Conservation (phyloP, 2,329 filamentous ascomycete species). For the Penicillium sp. region DNA sequence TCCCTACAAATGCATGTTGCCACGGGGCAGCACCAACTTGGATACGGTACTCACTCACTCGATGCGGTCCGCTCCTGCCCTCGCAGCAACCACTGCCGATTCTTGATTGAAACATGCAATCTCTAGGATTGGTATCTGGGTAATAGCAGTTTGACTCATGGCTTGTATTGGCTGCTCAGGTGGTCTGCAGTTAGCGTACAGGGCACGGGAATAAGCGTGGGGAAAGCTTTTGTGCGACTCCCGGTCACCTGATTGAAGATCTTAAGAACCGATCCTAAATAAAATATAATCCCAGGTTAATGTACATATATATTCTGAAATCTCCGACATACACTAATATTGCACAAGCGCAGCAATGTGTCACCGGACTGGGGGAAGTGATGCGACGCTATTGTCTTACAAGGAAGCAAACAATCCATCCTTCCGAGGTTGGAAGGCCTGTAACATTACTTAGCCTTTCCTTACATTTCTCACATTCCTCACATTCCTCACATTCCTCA, state of each 20-base stretch:
- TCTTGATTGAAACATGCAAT: conserved; percentile 42
- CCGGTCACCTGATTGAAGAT: neutral
- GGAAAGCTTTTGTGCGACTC: neutral
- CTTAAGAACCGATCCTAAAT: neutral
- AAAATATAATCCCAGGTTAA: neutral
- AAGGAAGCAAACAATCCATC: too few relatives aligned
- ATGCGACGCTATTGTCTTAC: too few relatives aligned
- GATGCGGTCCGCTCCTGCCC: conserved; percentile 42
- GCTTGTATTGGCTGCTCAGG: neutral
- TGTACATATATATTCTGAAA: neutral
- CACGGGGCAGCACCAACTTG: neutral
- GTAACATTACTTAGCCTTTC: too few relatives aligned
- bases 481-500: too few relatives aligned
- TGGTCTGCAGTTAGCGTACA: neutral
- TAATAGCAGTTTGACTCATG: neutral
- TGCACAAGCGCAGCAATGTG: neutral
- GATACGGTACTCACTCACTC: conserved; percentile 41
- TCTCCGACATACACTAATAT: neutral
- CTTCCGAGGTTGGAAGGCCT: too few relatives aligned
- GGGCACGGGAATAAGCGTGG: neutral
- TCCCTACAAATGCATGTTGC: neutral
- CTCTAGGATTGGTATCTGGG: conserved; percentile 25
- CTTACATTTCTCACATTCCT: too few relatives aligned
- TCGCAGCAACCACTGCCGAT: conserved; percentile 39
- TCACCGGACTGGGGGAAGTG: too few relatives aligned